Evolutionary conservation across 306 rosid genomes (phyloP).

Genomic region (Vicia faba): DNA sequence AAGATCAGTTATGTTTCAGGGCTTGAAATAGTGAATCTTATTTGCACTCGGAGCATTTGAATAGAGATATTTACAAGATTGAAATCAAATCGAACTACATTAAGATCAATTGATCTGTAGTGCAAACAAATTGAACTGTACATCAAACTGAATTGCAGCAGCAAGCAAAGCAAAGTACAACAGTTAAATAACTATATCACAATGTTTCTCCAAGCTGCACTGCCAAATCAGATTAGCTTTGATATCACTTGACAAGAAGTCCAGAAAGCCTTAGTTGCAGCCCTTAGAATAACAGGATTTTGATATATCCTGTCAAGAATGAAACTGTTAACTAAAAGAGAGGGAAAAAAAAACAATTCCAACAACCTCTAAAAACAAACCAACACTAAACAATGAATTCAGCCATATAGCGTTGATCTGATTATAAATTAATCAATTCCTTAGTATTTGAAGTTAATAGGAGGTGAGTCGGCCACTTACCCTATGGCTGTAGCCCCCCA

Average conservation of each 20-base stretch:
- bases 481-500: slow-evolving; percentile 99
- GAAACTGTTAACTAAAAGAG: background rate
- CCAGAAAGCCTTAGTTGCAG: slow-evolving; percentile 85
- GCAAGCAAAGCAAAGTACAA: slow-evolving; percentile 34
- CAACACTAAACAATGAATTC: background rate
- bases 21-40: slow-evolving; percentile 27
- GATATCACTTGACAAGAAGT: slow-evolving; percentile 90
- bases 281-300: slow-evolving; percentile 77
- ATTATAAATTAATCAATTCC: slow-evolving; percentile 17
- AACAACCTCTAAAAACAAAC: background rate
- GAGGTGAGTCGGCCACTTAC: slow-evolving; percentile 44
- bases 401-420: slow-evolving; percentile 6
- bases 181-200: slow-evolving; percentile 19
- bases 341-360: background rate
- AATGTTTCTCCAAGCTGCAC: slow-evolving; percentile 42
- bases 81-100: slow-evolving; percentile 36
- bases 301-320: slow-evolving; percentile 78
- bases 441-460: background rate
- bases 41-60: slow-evolving; percentile 35
- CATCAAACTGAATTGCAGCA: slow-evolving; percentile 38
- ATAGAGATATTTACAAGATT: slow-evolving; percentile 48
- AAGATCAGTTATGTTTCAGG: slow-evolving; percentile 29
- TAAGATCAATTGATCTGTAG: slow-evolving; percentile 35
- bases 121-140: slow-evolving; percentile 42
- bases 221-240: slow-evolving; percentile 69